phyloP scores from a whole-genome alignment of 768 basidiomycete species.

The Amanita polypyramis region DNA sequence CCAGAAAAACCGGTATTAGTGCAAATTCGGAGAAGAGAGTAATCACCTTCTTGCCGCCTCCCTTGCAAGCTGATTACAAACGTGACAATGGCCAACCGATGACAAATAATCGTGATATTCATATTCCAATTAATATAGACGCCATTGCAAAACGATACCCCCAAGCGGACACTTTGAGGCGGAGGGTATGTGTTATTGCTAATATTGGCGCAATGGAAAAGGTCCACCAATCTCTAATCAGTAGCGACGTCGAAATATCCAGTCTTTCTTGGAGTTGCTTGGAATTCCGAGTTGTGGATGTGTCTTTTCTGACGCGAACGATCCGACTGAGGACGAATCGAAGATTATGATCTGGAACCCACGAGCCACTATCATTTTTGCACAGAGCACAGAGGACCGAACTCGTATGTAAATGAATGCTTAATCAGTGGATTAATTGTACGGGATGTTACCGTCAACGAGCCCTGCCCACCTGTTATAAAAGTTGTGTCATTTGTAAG shows the following conservation, averaged over 20 bases:
- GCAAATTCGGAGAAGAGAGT: not conserved
- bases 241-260: slow-evolving; percentile 1
- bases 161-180: not conserved
- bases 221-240: not conserved
- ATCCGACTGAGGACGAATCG: not conserved
- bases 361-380: not conserved
- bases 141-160: slow-evolving; percentile 2
- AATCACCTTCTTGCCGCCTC: slow-evolving; percentile 6
- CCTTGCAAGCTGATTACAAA: not conserved
- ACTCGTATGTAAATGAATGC: not conserved
- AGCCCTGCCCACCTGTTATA: not conserved
- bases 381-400: not conserved
- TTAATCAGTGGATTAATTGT: not conserved
- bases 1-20: not conserved
- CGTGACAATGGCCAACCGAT: not conserved
- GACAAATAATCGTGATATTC: not conserved
- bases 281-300: slow-evolving; percentile 3
- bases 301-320: slow-evolving; percentile 1
- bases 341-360: slow-evolving; percentile 3
- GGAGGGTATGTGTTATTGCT: not conserved
- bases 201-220: not conserved
- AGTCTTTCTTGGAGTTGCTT: slow-evolving; percentile 1
- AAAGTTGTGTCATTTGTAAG: not conserved
- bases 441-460: not conserved
- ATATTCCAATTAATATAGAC: not conserved